A percentile compares a stretch with the other conserved stretches of the same genome.
Evolutionary conservation across 2,329 filamentous ascomycete species (phyloP).

Genomic region (Diaporthe helianthi): DNA sequence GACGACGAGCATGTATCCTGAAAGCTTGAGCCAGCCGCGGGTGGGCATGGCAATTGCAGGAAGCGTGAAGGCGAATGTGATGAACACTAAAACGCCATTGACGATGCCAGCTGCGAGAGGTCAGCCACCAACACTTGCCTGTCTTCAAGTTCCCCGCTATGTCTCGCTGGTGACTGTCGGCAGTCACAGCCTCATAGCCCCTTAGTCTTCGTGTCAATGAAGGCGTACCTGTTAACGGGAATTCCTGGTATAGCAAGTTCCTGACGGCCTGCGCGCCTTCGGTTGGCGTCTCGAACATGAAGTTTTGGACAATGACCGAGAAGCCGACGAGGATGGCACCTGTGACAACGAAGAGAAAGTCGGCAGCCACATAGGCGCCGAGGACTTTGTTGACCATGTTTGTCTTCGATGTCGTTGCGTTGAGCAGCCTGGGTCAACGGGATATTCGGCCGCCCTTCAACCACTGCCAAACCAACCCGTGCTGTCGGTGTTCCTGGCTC

Average conservation of each 20-base stretch:
- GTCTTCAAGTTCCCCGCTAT: not conserved
- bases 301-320: constrained; percentile 58
- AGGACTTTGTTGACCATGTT: constrained; percentile 64
- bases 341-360: constrained; percentile 59
- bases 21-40: constrained; percentile 73
- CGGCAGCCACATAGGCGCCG: constrained; percentile 54
- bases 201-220: not conserved
- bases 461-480: constrained; percentile 30
- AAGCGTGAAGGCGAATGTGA: constrained; percentile 72
- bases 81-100: constrained; percentile 75
- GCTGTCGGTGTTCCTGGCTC: constrained; percentile 27
- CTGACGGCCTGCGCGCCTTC: constrained; percentile 58
- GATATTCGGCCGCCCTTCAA: constrained; percentile 36
- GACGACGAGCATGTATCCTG: constrained; percentile 68
- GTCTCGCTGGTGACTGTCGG: not conserved
- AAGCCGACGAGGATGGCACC: constrained; percentile 64
- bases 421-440: constrained; percentile 38
- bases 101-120: constrained; percentile 65
- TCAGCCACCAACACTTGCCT: not conserved
- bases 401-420: constrained; percentile 26
- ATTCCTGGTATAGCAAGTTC: constrained; percentile 59
- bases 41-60: constrained; percentile 74
- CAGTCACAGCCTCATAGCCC: not conserved
- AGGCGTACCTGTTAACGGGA: constrained; percentile 56
- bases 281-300: constrained; percentile 50